Base-by-base conservation (phyloP, 306 rosid species). In the Hylodesmum podocarpum region DNA sequence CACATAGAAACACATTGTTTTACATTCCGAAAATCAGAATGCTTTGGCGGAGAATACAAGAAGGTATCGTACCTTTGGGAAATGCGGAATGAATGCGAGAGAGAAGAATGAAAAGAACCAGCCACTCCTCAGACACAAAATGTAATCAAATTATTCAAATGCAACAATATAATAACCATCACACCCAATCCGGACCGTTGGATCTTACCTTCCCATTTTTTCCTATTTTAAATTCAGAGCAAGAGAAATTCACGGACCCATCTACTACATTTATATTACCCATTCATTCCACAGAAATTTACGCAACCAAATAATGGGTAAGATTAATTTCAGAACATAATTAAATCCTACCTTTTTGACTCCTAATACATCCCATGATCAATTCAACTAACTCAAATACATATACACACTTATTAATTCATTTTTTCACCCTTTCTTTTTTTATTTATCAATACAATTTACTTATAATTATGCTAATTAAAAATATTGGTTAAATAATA, bases 81-180 rank as follows among this genome's bases (percentile, higher is more conserved):
- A 31, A 43, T 31, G 66, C 65, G 28, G 40, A 22, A 3, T 5
- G 62, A 25, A 70, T 7, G 19, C 1, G 74, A 36, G 64, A 47
- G 36, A 8, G 3, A 34, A 14, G 72, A 25, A n/a, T n/a, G n/a
- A n/a, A n/a, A n/a, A n/a, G n/a, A n/a, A n/a, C n/a, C n/a, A n/a
- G n/a, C n/a, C n/a, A n/a, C n/a, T n/a, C n/a, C n/a, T 15, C 2
- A 72, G 62, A 50, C 44, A 65, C 73, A 64, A 78, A 78, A 70
- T 78, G 82, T n/a, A 16, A 78, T 24, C 9, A 46, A 58, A 70
- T 21, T 58, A 34, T 78, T 68, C 70, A 81, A 68, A 66, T 67
- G 50, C n/a, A n/a, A n/a, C n/a, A 75, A 75, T 81, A 81, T 81
- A 81, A 81, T 72, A 81, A 74, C 33, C 57, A 18, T 59, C 29